Conservation (phyloP, 495 filamentous ascomycete genomes). For the Aspergillus bertholletiae region DNA sequence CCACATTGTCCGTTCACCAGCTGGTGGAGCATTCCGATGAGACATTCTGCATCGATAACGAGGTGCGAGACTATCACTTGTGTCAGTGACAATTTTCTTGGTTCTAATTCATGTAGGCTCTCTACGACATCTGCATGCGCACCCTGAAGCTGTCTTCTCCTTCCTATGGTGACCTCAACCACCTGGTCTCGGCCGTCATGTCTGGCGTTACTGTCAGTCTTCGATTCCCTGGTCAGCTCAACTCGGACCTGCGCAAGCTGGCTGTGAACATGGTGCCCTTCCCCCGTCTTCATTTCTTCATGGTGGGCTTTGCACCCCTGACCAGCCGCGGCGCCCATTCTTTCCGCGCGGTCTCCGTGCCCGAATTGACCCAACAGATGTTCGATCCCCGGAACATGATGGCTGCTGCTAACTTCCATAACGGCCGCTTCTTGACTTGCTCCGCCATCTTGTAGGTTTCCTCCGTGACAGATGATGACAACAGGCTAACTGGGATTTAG, state of each 20-base stretch:
- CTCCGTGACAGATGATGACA: neutral
- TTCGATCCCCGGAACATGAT: slow-evolving; percentile 99
- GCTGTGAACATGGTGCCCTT: slow-evolving; percentile 99
- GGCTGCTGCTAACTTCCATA: slow-evolving; percentile 99
- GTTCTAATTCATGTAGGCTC: slow-evolving; percentile 55
- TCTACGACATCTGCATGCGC: slow-evolving; percentile 99
- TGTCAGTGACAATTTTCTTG: neutral
- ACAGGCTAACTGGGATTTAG: slow-evolving; percentile 30
- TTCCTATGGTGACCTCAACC: slow-evolving; percentile 98
- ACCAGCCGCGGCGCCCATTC: slow-evolving; percentile 91
- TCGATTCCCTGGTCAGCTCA: slow-evolving; percentile 98
- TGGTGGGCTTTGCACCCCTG: slow-evolving; percentile 99
- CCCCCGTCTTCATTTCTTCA: slow-evolving; percentile 99
- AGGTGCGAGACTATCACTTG: slow-evolving; percentile 49
- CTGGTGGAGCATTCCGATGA: slow-evolving; percentile 99
- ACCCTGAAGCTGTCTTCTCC: slow-evolving; percentile 98
- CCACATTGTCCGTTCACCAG: slow-evolving; percentile 98
- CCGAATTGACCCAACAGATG: slow-evolving; percentile 99
- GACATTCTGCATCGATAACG: slow-evolving; percentile 99
- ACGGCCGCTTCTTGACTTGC: slow-evolving; percentile 98
- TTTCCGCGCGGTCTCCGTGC: slow-evolving; percentile 96
- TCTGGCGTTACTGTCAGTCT: slow-evolving; percentile 98
- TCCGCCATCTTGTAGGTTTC: slow-evolving; percentile 82
- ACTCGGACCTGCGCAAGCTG: slow-evolving; percentile 98
- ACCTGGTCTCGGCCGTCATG: slow-evolving; percentile 99